phyloP scores from a whole-genome alignment of 257 asterid genomes.

The Eustoma russellianum region DNA sequence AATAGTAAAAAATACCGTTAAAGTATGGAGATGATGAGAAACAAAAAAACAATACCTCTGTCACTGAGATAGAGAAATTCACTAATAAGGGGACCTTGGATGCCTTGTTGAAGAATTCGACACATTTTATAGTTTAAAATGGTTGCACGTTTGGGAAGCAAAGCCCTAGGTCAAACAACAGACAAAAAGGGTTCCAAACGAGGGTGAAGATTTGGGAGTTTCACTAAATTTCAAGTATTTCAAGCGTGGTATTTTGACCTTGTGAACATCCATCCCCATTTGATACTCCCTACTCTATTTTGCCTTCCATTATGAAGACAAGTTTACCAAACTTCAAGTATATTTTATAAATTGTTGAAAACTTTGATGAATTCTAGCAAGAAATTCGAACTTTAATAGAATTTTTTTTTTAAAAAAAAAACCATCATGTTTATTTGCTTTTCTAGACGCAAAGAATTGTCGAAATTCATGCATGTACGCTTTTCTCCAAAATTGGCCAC shows the following conservation, averaged over 20 bases:
- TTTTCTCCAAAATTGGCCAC: constrained; percentile 27
- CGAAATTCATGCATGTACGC: constrained; percentile 58
- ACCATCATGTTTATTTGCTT: constrained; percentile 28
- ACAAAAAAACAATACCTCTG: no score
- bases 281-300: constrained; percentile 15
- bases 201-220: constrained; percentile 66
- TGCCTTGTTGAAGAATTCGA: constrained; percentile 20
- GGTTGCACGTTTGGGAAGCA: constrained; percentile 76
- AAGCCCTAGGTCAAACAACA: constrained; percentile 67
- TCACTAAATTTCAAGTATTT: constrained; percentile 43
- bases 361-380: constrained; percentile 11
- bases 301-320: constrained; percentile 54
- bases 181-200: constrained; percentile 59
- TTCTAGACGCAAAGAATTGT: constrained; percentile 46
- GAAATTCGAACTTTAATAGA: constrained; percentile 21
- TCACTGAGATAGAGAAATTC: no score
- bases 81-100: constrained; percentile 4
- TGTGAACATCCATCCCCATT: constrained; percentile 16
- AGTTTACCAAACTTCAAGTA: constrained; percentile 21
- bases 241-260: constrained; percentile 35
- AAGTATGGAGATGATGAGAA: no score
- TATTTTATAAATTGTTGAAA: background rate
- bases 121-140: constrained; percentile 19
- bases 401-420: background rate
- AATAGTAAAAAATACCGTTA: no score